A percentile compares a stretch with the other conserved stretches of the same genome.
Evolutionary conservation across 768 basidiomycete genomes (phyloP).

Genomic region (Boletus tomentosulus): DNA sequence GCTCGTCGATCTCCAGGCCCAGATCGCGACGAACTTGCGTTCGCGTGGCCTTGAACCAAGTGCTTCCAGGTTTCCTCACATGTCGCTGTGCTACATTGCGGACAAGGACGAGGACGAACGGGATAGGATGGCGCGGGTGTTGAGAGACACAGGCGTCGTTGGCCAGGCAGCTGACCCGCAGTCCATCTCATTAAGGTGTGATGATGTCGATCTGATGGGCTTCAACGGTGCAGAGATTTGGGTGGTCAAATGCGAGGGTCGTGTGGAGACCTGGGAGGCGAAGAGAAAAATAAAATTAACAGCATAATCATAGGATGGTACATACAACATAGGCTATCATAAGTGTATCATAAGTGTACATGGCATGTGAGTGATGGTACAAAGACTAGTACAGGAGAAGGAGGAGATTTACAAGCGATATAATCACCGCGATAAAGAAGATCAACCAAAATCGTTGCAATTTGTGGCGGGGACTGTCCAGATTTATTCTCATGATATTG

Average conservation of each 20-base stretch:
- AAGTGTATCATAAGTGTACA: background rate
- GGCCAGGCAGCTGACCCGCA: conserved; percentile 22
- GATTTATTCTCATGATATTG: conserved; percentile 15
- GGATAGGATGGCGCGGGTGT: conserved; percentile 39
- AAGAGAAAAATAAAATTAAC: conserved; percentile 34
- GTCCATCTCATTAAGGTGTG: conserved; percentile 25
- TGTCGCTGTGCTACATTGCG: conserved; percentile 70
- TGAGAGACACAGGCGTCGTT: conserved; percentile 37
- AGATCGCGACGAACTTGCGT: conserved; percentile 39
- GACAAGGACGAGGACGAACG: conserved; percentile 61
- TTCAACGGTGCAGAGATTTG: conserved; percentile 53
- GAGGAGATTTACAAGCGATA: conserved; percentile 4
- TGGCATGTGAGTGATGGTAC: background rate
- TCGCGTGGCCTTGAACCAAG: conserved; percentile 35
- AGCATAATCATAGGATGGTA: background rate
- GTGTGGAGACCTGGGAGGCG: conserved; percentile 55
- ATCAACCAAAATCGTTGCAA: conserved; percentile 4
- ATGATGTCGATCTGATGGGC: conserved; percentile 33
- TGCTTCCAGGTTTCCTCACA: conserved; percentile 63
- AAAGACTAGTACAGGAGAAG: background rate
- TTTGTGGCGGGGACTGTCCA: conserved; percentile 1
- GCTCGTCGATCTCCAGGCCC: conserved; percentile 45
- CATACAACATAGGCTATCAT: background rate
- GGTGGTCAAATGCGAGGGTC: conserved; percentile 57
- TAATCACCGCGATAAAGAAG: conserved; percentile 3